phyloP scores from a whole-genome alignment of 768 basidiomycete species.

The Tulasnella sp. region DNA sequence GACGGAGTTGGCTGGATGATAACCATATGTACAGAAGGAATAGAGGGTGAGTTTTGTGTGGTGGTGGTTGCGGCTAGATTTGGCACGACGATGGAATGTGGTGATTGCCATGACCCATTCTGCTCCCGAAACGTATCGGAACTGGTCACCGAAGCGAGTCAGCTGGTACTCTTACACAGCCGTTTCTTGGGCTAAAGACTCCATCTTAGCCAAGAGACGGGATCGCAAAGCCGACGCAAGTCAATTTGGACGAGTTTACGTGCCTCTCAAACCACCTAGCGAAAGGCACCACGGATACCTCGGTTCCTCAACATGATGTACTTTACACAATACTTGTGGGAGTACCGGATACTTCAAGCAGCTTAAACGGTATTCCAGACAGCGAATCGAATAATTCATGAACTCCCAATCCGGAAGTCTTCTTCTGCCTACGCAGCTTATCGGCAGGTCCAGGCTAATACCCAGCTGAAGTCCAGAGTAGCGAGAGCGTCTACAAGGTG shows the following conservation, averaged over 20 bases:
- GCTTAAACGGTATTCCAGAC: too few species aligned
- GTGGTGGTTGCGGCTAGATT: not conserved
- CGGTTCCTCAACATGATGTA: too few species aligned
- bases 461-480: too few species aligned
- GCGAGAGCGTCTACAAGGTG: too few species aligned
- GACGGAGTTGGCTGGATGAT: conserved; percentile 20
- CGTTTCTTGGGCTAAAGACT: not conserved
- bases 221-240: not conserved
- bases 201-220: not conserved
- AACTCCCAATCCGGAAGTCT: too few species aligned
- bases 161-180: not conserved
- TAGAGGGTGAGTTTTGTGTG: not conserved
- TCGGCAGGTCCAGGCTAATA: too few species aligned
- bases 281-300: too few species aligned
- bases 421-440: too few species aligned
- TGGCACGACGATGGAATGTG: not conserved
- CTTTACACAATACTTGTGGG: too few species aligned
- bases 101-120: not conserved
- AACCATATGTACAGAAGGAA: not conserved
- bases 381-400: too few species aligned
- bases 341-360: too few species aligned
- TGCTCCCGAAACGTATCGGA: not conserved
- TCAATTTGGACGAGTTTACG: not conserved
- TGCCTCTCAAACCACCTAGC: too few species aligned
- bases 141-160: not conserved